Percentiles rank a stretch among this genome's conserved stretches.
These are phyloP conservation scores for Inonotus obliquus DNA, from an alignment of 1,284 basidiomycete genomes.

Conservation along the genomic window DNA sequence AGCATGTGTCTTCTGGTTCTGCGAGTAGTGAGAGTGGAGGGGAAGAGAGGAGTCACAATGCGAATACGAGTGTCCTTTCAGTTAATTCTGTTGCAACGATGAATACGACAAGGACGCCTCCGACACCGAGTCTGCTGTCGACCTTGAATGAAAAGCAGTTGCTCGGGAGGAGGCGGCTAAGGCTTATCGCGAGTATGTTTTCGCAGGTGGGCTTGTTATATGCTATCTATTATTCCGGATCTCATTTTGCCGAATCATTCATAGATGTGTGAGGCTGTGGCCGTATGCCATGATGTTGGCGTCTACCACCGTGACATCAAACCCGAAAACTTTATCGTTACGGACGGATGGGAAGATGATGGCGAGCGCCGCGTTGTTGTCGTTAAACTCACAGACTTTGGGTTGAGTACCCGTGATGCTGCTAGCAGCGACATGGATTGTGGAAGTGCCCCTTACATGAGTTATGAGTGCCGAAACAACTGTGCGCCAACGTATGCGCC, in stretches of 20 bases:
- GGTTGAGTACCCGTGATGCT: constrained; percentile 85
- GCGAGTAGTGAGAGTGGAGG: constrained; percentile 31
- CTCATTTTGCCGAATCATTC: not conserved
- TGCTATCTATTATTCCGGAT: not conserved
- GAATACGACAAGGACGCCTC: constrained; percentile 65
- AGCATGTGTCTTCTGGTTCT: constrained; percentile 32
- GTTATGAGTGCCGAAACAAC: constrained; percentile 98
- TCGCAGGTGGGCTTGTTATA: constrained; percentile 31
- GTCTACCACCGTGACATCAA: constrained; percentile 98
- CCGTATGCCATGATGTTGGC: constrained; percentile 89
- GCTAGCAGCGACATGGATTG: constrained; percentile 96
- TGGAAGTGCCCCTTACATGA: constrained; percentile 99
- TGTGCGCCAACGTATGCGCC: constrained; percentile 90
- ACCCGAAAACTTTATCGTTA: constrained; percentile 94
- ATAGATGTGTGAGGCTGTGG: constrained; percentile 97
- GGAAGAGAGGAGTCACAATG: constrained; percentile 26
- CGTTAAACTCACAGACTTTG: constrained; percentile 97
- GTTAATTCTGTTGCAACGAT: constrained; percentile 10
- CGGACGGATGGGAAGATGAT: constrained; percentile 63
- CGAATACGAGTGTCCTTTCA: constrained; percentile 11
- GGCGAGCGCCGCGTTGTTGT: constrained; percentile 32
- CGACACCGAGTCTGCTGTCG: constrained; percentile 91
- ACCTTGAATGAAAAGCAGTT: constrained; percentile 79
- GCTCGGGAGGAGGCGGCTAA: constrained; percentile 81
- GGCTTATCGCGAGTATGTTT: constrained; percentile 96